Evolutionary conservation across 305 asterid genomes (phyloP).

Genomic region (Withania somnifera): DNA sequence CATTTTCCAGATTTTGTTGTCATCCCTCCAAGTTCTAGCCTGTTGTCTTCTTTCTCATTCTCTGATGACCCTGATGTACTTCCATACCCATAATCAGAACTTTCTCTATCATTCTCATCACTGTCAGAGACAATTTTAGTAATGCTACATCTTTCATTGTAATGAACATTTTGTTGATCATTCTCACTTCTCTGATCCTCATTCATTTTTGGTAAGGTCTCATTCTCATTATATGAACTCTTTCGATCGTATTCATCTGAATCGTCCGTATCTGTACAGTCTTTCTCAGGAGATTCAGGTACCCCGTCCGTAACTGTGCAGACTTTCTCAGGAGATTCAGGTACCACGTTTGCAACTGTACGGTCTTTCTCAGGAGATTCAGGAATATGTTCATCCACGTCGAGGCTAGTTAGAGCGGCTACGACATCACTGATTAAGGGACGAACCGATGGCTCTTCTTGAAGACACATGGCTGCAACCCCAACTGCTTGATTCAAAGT

Average conservation of each 20-base stretch:
- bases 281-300: conserved; percentile 7
- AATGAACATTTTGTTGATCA: not conserved
- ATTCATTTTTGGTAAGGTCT: not conserved
- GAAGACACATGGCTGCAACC: conserved; percentile 87
- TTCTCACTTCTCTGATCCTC: not conserved
- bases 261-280: not conserved
- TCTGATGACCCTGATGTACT: conserved; percentile 9
- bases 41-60: not conserved
- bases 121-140: not conserved
- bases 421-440: conserved; percentile 75
- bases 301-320: no score
- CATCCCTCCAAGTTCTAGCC: not conserved
- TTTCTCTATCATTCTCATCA: not conserved
- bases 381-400: conserved; percentile 20
- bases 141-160: not conserved
- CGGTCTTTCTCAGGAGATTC: not conserved
- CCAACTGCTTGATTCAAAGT: conserved; percentile 86
- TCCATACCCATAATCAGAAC: conserved; percentile 2
- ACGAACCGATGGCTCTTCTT: conserved; percentile 77
- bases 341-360: not conserved
- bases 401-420: conserved; percentile 61
- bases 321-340: conserved; percentile 5
- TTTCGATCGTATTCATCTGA: not conserved
- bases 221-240: not conserved
- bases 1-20: not conserved